Evolutionary conservation across 1,139 yeast genomes (phyloP), one percentile per base, ranked within the genome.

Genomic region (Saccharomyces hybrid): DNA sequence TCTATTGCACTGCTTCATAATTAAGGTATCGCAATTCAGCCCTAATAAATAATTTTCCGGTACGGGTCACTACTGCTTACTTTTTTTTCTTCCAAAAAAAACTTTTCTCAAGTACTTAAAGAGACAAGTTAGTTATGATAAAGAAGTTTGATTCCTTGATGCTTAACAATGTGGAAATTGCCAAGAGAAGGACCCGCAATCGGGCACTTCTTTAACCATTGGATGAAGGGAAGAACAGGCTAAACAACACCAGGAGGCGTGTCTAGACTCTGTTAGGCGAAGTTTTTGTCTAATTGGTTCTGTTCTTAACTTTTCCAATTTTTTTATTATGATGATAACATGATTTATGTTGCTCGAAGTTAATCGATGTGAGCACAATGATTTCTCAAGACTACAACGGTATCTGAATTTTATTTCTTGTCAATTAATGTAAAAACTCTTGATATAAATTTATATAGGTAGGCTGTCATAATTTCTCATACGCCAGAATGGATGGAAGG

Each of bases 381-480:
- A 81, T 81, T 82, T 82, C 85, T 83, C 86, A 83, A 83, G 97
- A 91, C 98, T 90, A 90, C 97, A 90, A 90, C 98, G 98, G 98
- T 90, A 90, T 90, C 98, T 90, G 98, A 90, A 56, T 44, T 52
- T 53, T 27, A 31, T 27, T 29, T 31, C 29, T 28, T 48, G n/a
- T 21, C 27, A 31, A 14, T 6, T 29, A 19, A 8, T 26, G 19
- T 38, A 27, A 12, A 28, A 12, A 16, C n/a, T 24, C 42, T 49
- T 21, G 21, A 6, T 26, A 3, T n/a, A 50, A 2, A 31, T 49
- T 7, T 49, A 11, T 42, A 9, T 44, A 28, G 21, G 21, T 16
- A 7, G 28, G 26, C 21, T 2, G 11, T 29, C 21, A 19, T 29
- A 49, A 19, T 32, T 48, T 27, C 31, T 47, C 19, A 26, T 14